A percentile compares a stretch with the other conserved stretches of the same genome.
phyloP scores from a whole-genome alignment of 768 basidiomycete genomes.

The Boletus eberwhitei region DNA sequence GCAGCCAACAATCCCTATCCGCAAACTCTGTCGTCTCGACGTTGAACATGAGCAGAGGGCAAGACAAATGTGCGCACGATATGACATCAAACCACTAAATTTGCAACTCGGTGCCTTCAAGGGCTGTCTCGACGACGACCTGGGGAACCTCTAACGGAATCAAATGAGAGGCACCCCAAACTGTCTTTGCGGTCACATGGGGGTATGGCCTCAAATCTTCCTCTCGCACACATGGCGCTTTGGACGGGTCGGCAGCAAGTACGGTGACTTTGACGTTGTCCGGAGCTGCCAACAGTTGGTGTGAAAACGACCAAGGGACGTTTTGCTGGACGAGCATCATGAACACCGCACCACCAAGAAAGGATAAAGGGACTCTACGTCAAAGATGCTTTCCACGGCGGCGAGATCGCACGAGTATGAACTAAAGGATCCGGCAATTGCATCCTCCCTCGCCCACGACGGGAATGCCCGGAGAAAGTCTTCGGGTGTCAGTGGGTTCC shows the following conservation, averaged over 20 bases:
- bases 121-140: conserved; percentile 11
- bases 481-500: not conserved
- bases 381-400: no score
- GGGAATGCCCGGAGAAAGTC: not conserved
- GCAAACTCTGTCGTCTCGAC: not conserved
- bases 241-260: conserved; percentile 15
- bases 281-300: not conserved
- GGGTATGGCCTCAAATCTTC: conserved; percentile 4
- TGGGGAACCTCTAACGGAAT: conserved; percentile 10
- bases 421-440: not conserved
- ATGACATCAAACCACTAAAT: not conserved
- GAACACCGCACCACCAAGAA: no score
- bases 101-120: not conserved
- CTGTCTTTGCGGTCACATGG: not conserved
- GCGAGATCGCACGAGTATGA: not conserved
- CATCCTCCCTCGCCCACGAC: conserved; percentile 3
- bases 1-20: not conserved
- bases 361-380: no score
- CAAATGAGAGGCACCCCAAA: conserved; percentile 3
- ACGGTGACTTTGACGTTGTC: conserved; percentile 9
- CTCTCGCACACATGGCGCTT: not conserved
- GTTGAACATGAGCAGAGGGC: not conserved
- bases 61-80: not conserved
- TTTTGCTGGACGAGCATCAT: conserved; percentile 16
- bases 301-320: conserved; percentile 20